Percentiles rank a stretch among this genome's conserved stretches.
Conservation (phyloP, 1,139 yeast genomes). For the Sugiyamaella paludigena region DNA sequence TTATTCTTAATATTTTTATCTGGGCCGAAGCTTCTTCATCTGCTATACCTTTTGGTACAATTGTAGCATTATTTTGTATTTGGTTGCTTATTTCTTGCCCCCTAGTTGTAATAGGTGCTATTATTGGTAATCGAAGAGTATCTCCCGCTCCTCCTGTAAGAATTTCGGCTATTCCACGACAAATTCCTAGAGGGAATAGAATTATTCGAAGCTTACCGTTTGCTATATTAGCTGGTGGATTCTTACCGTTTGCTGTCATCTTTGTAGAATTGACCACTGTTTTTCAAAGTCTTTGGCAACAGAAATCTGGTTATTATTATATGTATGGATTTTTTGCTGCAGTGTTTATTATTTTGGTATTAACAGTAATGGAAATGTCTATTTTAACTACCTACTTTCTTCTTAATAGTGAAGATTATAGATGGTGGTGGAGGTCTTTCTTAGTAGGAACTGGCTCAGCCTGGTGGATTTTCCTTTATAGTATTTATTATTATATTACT, state of each 20-base stretch:
- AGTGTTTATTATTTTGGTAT: slow-evolving; percentile 56
- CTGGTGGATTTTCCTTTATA: slow-evolving; percentile 65
- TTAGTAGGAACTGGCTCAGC: slow-evolving; percentile 69
- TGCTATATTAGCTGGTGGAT: slow-evolving; percentile 50
- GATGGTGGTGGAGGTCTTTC: slow-evolving; percentile 87
- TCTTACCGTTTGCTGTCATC: slow-evolving; percentile 76
- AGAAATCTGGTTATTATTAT: slow-evolving; percentile 73
- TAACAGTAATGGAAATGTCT: slow-evolving; percentile 72
- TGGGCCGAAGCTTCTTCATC: slow-evolving; percentile 77
- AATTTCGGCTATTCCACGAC: slow-evolving; percentile 36
- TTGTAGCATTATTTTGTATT: slow-evolving; percentile 54
- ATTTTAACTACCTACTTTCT: slow-evolving; percentile 66
- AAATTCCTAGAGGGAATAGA: slow-evolving; percentile 43
- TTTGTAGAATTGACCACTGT: slow-evolving; percentile 74
- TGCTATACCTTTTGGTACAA: slow-evolving; percentile 74
- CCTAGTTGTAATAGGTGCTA: slow-evolving; percentile 70
- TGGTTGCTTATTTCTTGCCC: slow-evolving; percentile 72
- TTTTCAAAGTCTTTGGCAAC: slow-evolving; percentile 76
- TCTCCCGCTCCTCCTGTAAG: slow-evolving; percentile 35
- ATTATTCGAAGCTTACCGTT: slow-evolving; percentile 33
- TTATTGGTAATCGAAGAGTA: slow-evolving; percentile 48
- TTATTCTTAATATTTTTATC: slow-evolving; percentile 62
- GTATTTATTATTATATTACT: slow-evolving; percentile 60
- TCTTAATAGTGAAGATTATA: slow-evolving; percentile 58
- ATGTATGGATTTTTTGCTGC: slow-evolving; percentile 74